A percentile compares a stretch with the other conserved stretches of the same genome.
Evolutionary conservation across 2,329 filamentous ascomycete genomes (phyloP).

Genomic region (Aspergillus clavatus): DNA sequence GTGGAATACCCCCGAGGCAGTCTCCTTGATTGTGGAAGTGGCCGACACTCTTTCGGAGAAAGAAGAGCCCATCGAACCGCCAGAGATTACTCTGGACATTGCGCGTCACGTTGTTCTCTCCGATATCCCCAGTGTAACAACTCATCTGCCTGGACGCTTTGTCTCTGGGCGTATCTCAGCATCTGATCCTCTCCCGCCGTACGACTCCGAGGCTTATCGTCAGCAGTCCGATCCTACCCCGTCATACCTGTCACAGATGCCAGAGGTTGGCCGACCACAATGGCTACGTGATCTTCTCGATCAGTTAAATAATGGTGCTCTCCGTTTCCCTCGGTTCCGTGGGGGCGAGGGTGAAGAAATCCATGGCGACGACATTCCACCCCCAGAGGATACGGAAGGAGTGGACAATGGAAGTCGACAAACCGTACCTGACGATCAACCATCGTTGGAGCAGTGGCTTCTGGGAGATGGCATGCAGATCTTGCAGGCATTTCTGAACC

Average conservation of each 20-base stretch:
- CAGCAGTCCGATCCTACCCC: conserved; percentile 33
- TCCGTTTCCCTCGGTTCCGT: conserved; percentile 23
- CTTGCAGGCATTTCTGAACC: conserved; percentile 33
- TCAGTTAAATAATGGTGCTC: conserved; percentile 31
- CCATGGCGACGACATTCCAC: conserved; percentile 7
- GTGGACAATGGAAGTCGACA: conserved; percentile 14
- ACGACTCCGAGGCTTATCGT: conserved; percentile 40
- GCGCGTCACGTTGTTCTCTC: conserved; percentile 76
- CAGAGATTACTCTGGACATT: conserved; percentile 51
- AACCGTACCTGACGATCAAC: conserved; percentile 24
- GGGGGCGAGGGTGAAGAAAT: conserved; percentile 16
- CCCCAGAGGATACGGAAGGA: conserved; percentile 10
- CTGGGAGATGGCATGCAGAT: conserved; percentile 29
- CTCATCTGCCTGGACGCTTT: conserved; percentile 61
- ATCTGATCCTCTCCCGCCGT: conserved; percentile 77
- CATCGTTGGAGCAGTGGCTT: conserved; percentile 31
- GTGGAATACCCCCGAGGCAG: conserved; percentile 75
- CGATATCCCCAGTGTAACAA: conserved; percentile 66
- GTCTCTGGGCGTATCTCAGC: conserved; percentile 64
- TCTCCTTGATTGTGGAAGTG: conserved; percentile 63
- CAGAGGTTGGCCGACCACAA: conserved; percentile 29
- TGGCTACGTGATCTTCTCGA: conserved; percentile 35
- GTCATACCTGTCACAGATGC: conserved; percentile 28
- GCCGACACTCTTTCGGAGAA: conserved; percentile 51
- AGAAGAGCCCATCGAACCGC: conserved; percentile 42